Conservation (phyloP, 805 yeast genomes). For the Yamadazyma endophytica region DNA sequence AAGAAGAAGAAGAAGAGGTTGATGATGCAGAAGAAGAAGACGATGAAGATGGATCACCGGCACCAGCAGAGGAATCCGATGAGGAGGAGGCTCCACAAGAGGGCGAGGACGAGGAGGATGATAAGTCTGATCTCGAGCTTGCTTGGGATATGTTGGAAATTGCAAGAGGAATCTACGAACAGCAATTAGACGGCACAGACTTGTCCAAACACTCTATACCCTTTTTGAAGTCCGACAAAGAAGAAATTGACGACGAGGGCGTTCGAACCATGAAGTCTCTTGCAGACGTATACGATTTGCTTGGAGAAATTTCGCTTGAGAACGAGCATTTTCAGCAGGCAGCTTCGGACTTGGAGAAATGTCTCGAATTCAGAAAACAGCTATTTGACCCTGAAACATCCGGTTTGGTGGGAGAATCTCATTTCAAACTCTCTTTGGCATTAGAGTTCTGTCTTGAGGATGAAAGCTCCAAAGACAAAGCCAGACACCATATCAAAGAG, state of each 20-base stretch:
- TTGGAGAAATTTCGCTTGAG: conserved; percentile 89
- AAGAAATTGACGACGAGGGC: conserved; percentile 27
- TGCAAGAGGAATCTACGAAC: conserved; percentile 63
- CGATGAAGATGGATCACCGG: conserved; percentile 14
- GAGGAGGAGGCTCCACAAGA: conserved; percentile 45
- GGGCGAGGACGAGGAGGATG: conserved; percentile 26
- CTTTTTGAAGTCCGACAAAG: conserved; percentile 24
- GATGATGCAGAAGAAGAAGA: conserved; percentile 17
- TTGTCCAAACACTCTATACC: conserved; percentile 19
- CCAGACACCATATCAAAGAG: conserved; percentile 49
- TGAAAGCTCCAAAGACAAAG: conserved; percentile 41
- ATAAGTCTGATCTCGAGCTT: conserved; percentile 72
- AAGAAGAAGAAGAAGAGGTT: conserved; percentile 18
- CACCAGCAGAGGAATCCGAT: conserved; percentile 37
- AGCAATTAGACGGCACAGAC: conserved; percentile 14
- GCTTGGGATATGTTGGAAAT: conserved; percentile 87
- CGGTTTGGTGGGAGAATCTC: conserved; percentile 68
- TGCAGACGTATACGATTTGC: conserved; percentile 69
- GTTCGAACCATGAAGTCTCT: conserved; percentile 46
- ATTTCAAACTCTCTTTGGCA: conserved; percentile 77
- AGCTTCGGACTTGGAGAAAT: conserved; percentile 57
- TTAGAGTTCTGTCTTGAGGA: conserved; percentile 65
- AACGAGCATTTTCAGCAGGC: conserved; percentile 85
- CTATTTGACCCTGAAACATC: conserved; percentile 48
- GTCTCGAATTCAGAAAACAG: conserved; percentile 51